Percentiles rank a stretch among this genome's conserved stretches.
Conservation (phyloP, 805 yeast genomes). For the Nakazawaea wyomingensis region DNA sequence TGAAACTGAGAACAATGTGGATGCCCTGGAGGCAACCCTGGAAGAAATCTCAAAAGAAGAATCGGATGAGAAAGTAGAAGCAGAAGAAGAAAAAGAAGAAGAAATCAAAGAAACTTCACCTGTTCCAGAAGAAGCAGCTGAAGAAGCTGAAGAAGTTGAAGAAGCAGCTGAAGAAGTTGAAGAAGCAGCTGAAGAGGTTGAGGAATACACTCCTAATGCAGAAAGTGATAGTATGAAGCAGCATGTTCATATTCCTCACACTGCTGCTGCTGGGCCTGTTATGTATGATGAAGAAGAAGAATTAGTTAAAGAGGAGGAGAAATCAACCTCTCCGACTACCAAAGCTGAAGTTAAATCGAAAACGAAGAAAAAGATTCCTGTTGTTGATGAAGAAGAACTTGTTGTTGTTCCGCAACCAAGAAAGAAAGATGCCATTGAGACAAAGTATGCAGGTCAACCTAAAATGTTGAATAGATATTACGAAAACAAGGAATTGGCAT, state of each 20-base stretch:
- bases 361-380: conserved; percentile 30
- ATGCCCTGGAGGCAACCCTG: not conserved
- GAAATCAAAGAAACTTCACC: not conserved
- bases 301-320: conserved; percentile 12
- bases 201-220: too few relatives aligned
- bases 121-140: not conserved
- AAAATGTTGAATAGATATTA: conserved; percentile 41
- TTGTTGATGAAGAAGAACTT: conserved; percentile 11
- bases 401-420: conserved; percentile 17
- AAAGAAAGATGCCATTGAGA: conserved; percentile 33
- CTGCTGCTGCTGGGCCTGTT: not conserved
- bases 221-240: too few relatives aligned
- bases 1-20: not conserved
- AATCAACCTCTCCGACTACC: not conserved
- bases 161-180: conserved; percentile 10
- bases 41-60: too few relatives aligned
- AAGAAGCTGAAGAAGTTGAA: not conserved
- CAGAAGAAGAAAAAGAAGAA: not conserved
- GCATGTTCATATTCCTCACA: not conserved
- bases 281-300: too few relatives aligned
- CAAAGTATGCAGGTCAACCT: conserved; percentile 40
- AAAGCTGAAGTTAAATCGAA: conserved; percentile 17
- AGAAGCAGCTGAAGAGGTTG: conserved; percentile 7
- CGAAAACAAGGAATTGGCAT: conserved; percentile 44
- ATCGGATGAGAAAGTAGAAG: too few relatives aligned